A percentile compares a stretch with the other conserved stretches of the same genome.
Evolutionary conservation across 2,329 filamentous ascomycete genomes (phyloP).

Genomic region (Escovopsis sp.): DNA sequence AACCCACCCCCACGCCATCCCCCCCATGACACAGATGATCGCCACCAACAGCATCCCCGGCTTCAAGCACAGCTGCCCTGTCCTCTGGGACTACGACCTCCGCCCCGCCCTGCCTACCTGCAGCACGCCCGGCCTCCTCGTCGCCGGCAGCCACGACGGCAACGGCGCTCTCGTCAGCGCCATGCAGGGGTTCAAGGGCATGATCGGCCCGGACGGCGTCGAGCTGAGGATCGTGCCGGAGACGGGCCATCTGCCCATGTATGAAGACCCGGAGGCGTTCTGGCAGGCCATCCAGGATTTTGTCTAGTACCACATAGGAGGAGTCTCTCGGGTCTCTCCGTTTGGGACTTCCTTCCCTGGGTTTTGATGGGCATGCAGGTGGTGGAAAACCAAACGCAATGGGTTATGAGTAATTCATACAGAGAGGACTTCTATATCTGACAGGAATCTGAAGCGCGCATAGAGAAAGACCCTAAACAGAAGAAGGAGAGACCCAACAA

Average conservation of each 20-base stretch:
- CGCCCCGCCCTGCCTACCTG: constrained; percentile 37
- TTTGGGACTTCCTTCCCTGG: too few relatives aligned
- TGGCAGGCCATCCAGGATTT: constrained; percentile 47
- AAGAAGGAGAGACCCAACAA: too few relatives aligned
- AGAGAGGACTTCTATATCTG: too few relatives aligned
- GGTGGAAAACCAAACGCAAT: too few relatives aligned
- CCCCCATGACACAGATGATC: constrained; percentile 53
- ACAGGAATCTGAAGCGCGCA: too few relatives aligned
- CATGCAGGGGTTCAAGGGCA: constrained; percentile 57
- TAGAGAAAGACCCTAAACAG: too few relatives aligned
- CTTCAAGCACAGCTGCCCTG: constrained; percentile 51
- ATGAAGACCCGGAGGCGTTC: constrained; percentile 55
- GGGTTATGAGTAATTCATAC: too few relatives aligned
- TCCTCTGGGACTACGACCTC: constrained; percentile 58
- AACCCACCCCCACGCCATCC: constrained; percentile 28
- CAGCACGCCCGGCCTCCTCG: constrained; percentile 46
- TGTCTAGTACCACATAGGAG: constrained; percentile 26
- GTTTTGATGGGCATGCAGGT: too few relatives aligned
- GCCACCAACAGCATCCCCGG: constrained; percentile 52
- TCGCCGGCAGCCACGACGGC: constrained; percentile 60
- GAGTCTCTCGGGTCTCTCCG: too few relatives aligned
- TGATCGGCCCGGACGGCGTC: constrained; percentile 37
- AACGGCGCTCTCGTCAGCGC: constrained; percentile 56
- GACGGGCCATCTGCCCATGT: constrained; percentile 75
- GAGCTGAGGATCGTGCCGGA: constrained; percentile 50